Conservation (phyloP, 2,329 filamentous ascomycete genomes). For the Aspergillus unguis region DNA sequence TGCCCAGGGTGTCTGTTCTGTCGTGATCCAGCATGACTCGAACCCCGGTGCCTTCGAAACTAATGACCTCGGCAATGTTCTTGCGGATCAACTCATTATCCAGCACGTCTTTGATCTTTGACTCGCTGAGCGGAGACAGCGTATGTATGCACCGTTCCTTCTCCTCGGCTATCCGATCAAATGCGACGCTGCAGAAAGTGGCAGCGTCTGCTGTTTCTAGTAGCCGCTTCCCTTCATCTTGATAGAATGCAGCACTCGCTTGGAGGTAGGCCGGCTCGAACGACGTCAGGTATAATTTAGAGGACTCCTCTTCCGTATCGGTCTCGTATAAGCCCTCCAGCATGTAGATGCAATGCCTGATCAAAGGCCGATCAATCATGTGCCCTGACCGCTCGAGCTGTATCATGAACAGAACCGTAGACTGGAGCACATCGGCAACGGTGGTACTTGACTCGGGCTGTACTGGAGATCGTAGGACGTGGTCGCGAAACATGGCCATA, state of each 20-base stretch:
- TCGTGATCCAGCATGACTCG: conserved; percentile 91
- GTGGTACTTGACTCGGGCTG: conserved; percentile 41
- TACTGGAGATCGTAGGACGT: conserved; percentile 66
- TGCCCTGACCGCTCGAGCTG: conserved; percentile 89
- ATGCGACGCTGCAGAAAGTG: conserved; percentile 74
- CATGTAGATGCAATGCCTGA: conserved; percentile 85
- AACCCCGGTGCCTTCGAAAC: conserved; percentile 79
- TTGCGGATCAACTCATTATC: conserved; percentile 75
- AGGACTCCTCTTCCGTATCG: conserved; percentile 69
- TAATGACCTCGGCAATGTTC: conserved; percentile 76
- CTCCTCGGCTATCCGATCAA: conserved; percentile 74
- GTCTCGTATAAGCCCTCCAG: conserved; percentile 83
- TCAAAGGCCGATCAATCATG: conserved; percentile 75
- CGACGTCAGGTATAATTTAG: conserved; percentile 76
- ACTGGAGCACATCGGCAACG: conserved; percentile 73
- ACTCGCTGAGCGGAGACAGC: conserved; percentile 67
- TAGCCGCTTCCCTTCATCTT: conserved; percentile 68
- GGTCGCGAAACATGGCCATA: conserved; percentile 83
- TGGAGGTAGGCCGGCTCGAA: conserved; percentile 78
- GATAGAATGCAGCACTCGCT: conserved; percentile 71
- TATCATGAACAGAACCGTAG: conserved; percentile 84
- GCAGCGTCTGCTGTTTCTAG: conserved; percentile 76
- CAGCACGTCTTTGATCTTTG: conserved; percentile 71
- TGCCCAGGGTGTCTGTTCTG: conserved; percentile 70
- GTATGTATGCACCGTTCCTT: conserved; percentile 78